phyloP scores from a whole-genome alignment of 1,284 basidiomycete species.

The Kalmanozyma brasiliensis region DNA sequence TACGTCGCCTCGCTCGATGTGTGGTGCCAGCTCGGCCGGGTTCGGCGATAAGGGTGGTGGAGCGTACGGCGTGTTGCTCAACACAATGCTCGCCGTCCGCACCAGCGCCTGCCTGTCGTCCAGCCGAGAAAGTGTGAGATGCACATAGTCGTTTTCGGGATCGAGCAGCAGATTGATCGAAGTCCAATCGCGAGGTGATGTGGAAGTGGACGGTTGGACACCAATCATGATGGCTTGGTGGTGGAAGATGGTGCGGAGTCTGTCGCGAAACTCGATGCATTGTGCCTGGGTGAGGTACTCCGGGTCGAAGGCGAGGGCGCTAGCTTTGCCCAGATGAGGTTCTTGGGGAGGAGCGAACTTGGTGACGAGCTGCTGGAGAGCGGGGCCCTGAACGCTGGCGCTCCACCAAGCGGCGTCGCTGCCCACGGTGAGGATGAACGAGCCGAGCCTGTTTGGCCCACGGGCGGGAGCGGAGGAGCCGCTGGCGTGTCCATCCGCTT shows the following conservation, averaged over 20 bases:
- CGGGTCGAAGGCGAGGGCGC: not conserved
- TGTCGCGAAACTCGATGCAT: constrained; percentile 7
- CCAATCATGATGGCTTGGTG: constrained; percentile 22
- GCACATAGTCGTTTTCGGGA: constrained; percentile 4
- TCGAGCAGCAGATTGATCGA: constrained; percentile 27
- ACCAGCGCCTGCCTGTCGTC: constrained; percentile 1
- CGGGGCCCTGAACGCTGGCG: not conserved
- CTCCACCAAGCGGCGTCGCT: constrained; percentile 29
- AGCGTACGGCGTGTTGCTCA: not conserved
- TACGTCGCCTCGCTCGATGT: too few relatives aligned
- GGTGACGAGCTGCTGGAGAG: not conserved
- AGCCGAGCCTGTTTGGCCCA: too few relatives aligned
- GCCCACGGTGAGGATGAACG: constrained; percentile 9
- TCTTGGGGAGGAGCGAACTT: too few relatives aligned
- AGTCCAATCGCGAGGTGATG: not conserved
- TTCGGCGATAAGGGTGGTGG: not conserved
- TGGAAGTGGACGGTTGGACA: not conserved
- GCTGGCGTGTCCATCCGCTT: not conserved
- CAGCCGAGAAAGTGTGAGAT: constrained; percentile 12
- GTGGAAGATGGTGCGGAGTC: constrained; percentile 7
- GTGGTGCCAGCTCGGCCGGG: too few relatives aligned
- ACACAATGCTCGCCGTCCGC: constrained; percentile 8
- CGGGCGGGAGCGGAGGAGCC: too few relatives aligned
- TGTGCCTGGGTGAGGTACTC: not conserved
- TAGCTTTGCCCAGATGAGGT: too few relatives aligned